Conservation (phyloP, 1,139 yeast genomes). For the Yamadazyma diospyri region DNA sequence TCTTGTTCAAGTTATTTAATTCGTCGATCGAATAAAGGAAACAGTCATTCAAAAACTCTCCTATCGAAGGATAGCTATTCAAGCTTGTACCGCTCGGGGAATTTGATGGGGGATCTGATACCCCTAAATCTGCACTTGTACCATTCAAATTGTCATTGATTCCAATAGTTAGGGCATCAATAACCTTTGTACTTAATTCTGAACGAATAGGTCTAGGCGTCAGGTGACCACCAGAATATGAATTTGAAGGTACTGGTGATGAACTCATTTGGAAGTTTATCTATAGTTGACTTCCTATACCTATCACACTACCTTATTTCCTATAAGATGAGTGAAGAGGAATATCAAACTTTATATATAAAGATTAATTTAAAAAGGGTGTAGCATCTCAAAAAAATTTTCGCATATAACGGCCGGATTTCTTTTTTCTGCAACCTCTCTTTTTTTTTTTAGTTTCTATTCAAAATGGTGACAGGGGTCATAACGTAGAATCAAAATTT, state of each 20-base stretch:
- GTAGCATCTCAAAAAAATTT: slow-evolving; percentile 4
- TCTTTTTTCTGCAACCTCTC: slow-evolving; percentile 2
- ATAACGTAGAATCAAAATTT: too few relatives aligned
- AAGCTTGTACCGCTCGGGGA: neutral
- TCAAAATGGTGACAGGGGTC: too few relatives aligned
- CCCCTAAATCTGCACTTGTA: too few relatives aligned
- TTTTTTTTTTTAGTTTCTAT: too few relatives aligned
- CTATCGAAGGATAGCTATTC: slow-evolving; percentile 18
- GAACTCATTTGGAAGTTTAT: slow-evolving; percentile 5
- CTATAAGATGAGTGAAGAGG: too few relatives aligned
- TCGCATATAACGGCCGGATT: slow-evolving; percentile 6
- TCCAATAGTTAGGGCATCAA: too few relatives aligned
- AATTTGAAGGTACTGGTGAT: slow-evolving; percentile 5
- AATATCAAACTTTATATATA: slow-evolving; percentile 4
- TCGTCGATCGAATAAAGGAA: slow-evolving; percentile 21
- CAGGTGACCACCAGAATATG: too few relatives aligned
- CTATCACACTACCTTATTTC: too few relatives aligned
- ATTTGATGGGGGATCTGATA: neutral
- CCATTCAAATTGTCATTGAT: too few relatives aligned
- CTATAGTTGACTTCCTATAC: too few relatives aligned
- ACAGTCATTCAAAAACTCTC: slow-evolving; percentile 25
- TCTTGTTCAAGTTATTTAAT: slow-evolving; percentile 14
- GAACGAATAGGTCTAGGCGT: too few relatives aligned
- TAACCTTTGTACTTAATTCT: too few relatives aligned
- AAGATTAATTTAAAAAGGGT: slow-evolving; percentile 6